phyloP scores from a whole-genome alignment of 306 rosid species.

The Prunus mongolica region DNA sequence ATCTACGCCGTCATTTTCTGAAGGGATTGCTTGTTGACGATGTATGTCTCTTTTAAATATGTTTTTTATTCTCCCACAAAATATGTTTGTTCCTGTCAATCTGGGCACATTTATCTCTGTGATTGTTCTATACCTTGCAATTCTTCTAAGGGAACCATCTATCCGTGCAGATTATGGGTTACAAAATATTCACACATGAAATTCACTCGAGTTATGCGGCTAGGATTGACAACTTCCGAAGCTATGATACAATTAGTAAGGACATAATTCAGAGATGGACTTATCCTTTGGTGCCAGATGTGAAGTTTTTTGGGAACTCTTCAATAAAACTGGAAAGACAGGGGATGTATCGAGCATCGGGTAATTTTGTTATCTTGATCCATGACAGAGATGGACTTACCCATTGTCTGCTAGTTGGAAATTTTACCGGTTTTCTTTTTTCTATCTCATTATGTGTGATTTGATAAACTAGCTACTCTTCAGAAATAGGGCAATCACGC shows the following conservation, averaged over 20 bases:
- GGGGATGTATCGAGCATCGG: conserved; percentile 91
- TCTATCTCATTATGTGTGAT: conserved; percentile 12
- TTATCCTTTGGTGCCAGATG: conserved; percentile 93
- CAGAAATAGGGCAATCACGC: conserved; percentile 76
- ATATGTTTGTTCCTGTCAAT: too few species aligned
- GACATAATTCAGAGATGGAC: conserved; percentile 99
- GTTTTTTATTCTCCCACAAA: too few species aligned
- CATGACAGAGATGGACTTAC: neutral
- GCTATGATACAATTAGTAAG: conserved; percentile 90
- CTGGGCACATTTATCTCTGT: neutral
- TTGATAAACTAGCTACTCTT: conserved; percentile 24
- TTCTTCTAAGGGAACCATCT: conserved; percentile 24
- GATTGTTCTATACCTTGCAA: conserved; percentile 12
- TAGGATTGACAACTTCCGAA: conserved; percentile 91
- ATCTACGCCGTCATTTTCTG: conserved; percentile 92
- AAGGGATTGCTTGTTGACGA: conserved; percentile 97
- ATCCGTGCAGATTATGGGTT: conserved; percentile 86
- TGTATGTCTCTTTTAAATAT: conserved; percentile 38
- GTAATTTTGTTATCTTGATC: conserved; percentile 36
- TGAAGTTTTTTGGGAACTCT: conserved; percentile 65
- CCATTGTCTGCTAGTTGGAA: neutral
- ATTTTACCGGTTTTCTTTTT: neutral
- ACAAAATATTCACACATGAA: conserved; percentile 91
- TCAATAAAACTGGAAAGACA: conserved; percentile 71
- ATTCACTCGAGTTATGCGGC: conserved; percentile 91